Percentiles rank a stretch among this genome's conserved stretches.
Evolutionary conservation across 345 rosid genomes (phyloP).

Genomic region (Gossypium bickii): DNA sequence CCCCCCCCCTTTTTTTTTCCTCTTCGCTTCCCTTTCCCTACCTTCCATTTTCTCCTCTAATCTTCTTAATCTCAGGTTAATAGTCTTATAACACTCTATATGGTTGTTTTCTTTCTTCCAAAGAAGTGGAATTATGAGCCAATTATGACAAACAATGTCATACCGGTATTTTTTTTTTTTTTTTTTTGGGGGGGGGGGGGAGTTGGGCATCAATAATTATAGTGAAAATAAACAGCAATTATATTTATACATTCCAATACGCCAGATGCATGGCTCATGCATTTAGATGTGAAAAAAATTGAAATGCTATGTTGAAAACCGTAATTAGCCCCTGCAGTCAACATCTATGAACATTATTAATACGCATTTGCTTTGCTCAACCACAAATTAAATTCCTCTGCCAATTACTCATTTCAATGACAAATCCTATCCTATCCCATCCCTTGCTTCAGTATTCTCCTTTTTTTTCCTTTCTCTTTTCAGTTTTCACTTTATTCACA

Average conservation of each 20-base stretch:
- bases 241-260: neutral
- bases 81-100: no score
- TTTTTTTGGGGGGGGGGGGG: neutral
- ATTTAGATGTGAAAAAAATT: neutral
- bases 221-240: slow-evolving; percentile 10
- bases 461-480: neutral
- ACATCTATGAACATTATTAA: slow-evolving; percentile 24
- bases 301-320: neutral
- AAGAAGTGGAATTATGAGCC: neutral
- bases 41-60: slow-evolving; percentile 4
- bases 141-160: neutral
- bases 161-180: neutral
- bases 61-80: neutral
- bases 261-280: slow-evolving; percentile 33
- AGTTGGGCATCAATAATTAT: neutral
- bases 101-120: no score
- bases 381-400: neutral
- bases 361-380: neutral
- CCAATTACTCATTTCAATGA: slow-evolving; percentile 22
- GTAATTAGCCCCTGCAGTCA: slow-evolving; percentile 13
- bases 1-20: neutral
- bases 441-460: slow-evolving; percentile 10
- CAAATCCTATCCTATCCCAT: neutral
- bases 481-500: slow-evolving; percentile 12
- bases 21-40: slow-evolving; percentile 7